A percentile compares a stretch with the other conserved stretches of the same genome.
These are phyloP conservation scores for Geotrichum macrosporum DNA, from an alignment of 1,139 yeast genomes.

Conservation along the genomic window DNA sequence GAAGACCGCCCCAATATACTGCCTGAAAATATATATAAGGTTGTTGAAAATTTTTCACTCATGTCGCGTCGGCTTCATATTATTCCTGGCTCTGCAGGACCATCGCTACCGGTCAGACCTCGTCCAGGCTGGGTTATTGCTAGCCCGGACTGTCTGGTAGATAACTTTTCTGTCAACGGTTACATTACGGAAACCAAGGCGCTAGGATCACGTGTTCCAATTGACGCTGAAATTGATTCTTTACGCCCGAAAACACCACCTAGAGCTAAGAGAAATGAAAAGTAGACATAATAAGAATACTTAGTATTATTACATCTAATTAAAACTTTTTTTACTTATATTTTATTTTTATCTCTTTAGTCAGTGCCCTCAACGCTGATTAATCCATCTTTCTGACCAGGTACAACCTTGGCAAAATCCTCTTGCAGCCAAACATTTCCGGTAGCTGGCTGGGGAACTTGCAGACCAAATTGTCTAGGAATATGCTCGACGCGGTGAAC, in stretches of 20 bases:
- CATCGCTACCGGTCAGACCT: conserved; percentile 58
- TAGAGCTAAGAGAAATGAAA: conserved; percentile 20
- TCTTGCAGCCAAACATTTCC: conserved; percentile 47
- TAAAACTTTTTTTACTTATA: no score
- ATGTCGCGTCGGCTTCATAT: conserved; percentile 80
- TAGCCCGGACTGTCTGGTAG: conserved; percentile 74
- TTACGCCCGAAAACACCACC: conserved; percentile 81
- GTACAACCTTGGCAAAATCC: conserved; percentile 21
- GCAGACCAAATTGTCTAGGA: conserved; percentile 72
- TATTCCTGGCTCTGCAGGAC: conserved; percentile 54
- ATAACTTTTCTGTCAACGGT: conserved; percentile 56
- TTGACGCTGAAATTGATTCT: conserved; percentile 65
- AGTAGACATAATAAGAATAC: no score
- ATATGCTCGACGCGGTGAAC: conserved; percentile 79
- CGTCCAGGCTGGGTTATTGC: conserved; percentile 90
- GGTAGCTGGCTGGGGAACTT: conserved; percentile 56
- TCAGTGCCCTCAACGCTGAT: conserved; percentile 15
- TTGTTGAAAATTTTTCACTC: conserved; percentile 86
- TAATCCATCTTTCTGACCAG: conserved; percentile 11
- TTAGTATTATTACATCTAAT: no score
- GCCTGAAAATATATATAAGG: conserved; percentile 71
- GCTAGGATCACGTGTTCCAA: conserved; percentile 55
- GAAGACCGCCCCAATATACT: conserved; percentile 45
- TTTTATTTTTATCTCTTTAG: no score
- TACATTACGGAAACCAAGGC: conserved; percentile 44